These are phyloP conservation scores for Ilyonectria sp. DNA, from an alignment of 2,329 filamentous ascomycete genomes.

Conservation along the genomic window DNA sequence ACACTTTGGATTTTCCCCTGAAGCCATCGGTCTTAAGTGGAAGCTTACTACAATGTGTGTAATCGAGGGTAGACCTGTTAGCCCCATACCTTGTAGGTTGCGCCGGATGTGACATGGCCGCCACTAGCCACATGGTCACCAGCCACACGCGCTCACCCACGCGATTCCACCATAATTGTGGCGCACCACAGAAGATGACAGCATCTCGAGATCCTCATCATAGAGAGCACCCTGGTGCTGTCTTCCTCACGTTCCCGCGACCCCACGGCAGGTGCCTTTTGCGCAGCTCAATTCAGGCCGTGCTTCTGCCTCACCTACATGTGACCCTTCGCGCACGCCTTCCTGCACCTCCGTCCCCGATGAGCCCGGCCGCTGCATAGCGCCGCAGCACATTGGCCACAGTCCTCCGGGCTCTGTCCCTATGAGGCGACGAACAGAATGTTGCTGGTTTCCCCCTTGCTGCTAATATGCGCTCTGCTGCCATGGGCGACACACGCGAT, in stretches of 20 bases:
- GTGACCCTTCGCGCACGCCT: conserved; percentile 20
- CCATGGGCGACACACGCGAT: conserved; percentile 65
- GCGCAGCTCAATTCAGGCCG: conserved; percentile 34
- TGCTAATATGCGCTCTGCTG: conserved; percentile 52
- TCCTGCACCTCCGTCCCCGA: conserved; percentile 36
- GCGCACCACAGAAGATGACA: conserved; percentile 42
- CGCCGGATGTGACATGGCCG: conserved; percentile 3
- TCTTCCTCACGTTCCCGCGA: conserved; percentile 28
- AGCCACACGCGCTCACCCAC: conserved; percentile 39
- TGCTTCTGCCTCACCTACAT: conserved; percentile 15
- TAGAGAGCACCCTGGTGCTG: conserved; percentile 25
- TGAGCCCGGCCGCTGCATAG: conserved; percentile 45
- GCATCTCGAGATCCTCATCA: conserved; percentile 32
- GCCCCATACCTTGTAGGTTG: conserved; percentile 10
- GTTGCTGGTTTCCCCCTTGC: conserved; percentile 43
- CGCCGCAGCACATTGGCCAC: conserved; percentile 39
- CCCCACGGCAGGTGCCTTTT: conserved; percentile 38
- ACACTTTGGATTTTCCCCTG: conserved; percentile 5
- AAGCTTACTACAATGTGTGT: not conserved
- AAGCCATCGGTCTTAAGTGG: conserved; percentile 1
- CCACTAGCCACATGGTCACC: conserved; percentile 26
- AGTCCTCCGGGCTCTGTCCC: conserved; percentile 32
- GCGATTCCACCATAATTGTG: conserved; percentile 27
- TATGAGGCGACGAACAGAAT: conserved; percentile 48
- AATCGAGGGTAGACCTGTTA: conserved; percentile 11